A percentile compares a stretch with the other conserved stretches of the same genome.
Conservation (phyloP, 306 rosid genomes). For the Casuarina glauca region DNA sequence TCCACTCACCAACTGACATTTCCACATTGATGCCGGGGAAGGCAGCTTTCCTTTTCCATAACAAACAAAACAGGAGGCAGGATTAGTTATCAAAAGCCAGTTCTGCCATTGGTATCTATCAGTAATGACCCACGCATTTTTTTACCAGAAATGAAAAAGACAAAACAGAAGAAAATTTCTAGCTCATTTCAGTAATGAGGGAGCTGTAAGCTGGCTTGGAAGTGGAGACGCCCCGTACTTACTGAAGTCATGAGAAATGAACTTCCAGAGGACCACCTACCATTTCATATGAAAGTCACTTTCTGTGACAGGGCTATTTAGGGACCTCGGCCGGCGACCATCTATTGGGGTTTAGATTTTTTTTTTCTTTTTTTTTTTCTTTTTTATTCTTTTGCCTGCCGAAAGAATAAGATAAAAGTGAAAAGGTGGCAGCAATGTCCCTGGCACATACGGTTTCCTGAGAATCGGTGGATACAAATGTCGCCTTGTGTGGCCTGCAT, state of each 20-base stretch:
- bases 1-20: background rate
- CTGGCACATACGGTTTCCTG: background rate
- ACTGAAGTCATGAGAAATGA: too few species aligned
- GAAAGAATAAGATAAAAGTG: too few species aligned
- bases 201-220: too few species aligned
- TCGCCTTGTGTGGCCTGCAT: background rate
- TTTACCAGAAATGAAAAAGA: background rate
- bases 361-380: too few species aligned
- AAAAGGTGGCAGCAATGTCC: too few species aligned
- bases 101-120: background rate
- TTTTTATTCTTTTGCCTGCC: too few species aligned
- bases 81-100: background rate
- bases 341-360: too few species aligned
- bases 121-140: background rate
- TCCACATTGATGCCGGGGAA: background rate
- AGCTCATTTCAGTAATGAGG: background rate
- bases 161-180: background rate
- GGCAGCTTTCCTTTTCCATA: conserved; percentile 22
- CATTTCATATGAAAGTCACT: too few species aligned
- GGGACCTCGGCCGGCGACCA: too few species aligned
- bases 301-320: too few species aligned
- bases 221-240: too few species aligned
- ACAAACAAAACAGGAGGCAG: conserved; percentile 28
- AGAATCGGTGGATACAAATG: background rate
- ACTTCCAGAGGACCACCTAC: too few species aligned